Conservation (phyloP, 306 rosid genomes). For the Fragaria vesca region DNA sequence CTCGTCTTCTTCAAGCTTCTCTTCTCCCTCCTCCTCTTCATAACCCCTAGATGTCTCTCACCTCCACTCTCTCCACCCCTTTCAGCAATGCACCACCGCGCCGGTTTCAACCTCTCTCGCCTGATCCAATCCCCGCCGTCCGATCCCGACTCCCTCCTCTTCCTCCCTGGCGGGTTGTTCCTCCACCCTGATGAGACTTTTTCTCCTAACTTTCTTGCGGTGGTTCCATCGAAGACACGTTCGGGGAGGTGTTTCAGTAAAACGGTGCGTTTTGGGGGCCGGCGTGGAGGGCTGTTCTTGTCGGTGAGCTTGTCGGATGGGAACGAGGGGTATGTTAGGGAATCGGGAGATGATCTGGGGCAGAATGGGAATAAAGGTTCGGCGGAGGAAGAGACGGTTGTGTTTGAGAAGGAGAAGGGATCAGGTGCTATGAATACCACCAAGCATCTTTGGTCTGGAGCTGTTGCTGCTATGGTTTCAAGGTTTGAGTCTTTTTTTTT, state of each 20-base stretch:
- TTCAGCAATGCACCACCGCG: slow-evolving; percentile 28
- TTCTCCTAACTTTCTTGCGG: slow-evolving; percentile 50
- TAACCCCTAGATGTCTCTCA: slow-evolving; percentile 13
- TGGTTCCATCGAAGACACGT: slow-evolving; percentile 25
- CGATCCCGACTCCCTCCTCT: slow-evolving; percentile 40
- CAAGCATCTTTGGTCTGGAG: slow-evolving; percentile 96
- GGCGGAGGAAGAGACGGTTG: slow-evolving; percentile 17
- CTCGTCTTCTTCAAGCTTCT: slow-evolving; percentile 31
- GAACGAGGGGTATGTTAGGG: slow-evolving; percentile 43
- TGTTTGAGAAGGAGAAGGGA: slow-evolving; percentile 34
- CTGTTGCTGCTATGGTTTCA: slow-evolving; percentile 97
- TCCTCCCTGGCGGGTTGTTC: slow-evolving; percentile 84
- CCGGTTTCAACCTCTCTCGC: slow-evolving; percentile 12
- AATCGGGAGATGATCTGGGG: slow-evolving; percentile 44
- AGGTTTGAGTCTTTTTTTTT: slow-evolving; percentile 41
- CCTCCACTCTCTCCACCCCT: neutral
- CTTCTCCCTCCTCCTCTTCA: neutral
- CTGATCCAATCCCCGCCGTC: slow-evolving; percentile 40
- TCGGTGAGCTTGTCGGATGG: slow-evolving; percentile 74
- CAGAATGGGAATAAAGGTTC: slow-evolving; percentile 34
- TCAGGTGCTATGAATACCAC: slow-evolving; percentile 72
- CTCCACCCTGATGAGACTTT: slow-evolving; percentile 44
- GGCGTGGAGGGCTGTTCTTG: slow-evolving; percentile 37
- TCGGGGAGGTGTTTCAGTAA: slow-evolving; percentile 26
- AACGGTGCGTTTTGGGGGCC: slow-evolving; percentile 25